phyloP scores from a whole-genome alignment of 371 early-diverging fungal genomes.

The Zychaea mexicana region DNA sequence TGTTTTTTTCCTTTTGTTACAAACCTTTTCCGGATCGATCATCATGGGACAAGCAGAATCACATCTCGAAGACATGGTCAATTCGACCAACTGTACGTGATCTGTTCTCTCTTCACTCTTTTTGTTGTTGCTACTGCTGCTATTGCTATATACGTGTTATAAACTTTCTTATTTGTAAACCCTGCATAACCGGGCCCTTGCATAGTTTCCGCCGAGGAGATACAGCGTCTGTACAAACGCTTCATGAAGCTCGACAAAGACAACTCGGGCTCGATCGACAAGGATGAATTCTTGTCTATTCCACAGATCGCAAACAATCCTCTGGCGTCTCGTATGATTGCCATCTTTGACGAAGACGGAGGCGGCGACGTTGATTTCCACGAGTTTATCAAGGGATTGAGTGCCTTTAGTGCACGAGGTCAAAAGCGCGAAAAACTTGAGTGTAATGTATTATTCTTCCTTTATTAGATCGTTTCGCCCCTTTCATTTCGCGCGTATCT shows the following conservation, averaged over 20 bases:
- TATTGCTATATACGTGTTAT: background rate
- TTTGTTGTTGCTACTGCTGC: background rate
- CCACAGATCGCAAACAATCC: conserved; percentile 97
- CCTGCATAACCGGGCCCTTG: background rate
- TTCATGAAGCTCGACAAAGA: conserved; percentile 97
- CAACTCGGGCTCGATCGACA: conserved; percentile 91
- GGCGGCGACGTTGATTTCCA: conserved; percentile 98
- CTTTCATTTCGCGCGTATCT: too few species aligned
- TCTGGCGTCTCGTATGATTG: conserved; percentile 91
- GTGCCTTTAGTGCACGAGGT: conserved; percentile 92
- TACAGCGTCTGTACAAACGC: conserved; percentile 95
- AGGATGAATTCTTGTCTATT: conserved; percentile 92
- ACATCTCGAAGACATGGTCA: conserved; percentile 58
- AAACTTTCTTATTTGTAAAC: conserved; percentile 2
- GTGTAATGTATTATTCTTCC: conserved; percentile 72
- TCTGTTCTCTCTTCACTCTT: background rate
- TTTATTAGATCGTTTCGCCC: background rate
- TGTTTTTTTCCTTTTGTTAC: conserved; percentile 2
- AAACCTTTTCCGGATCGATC: background rate
- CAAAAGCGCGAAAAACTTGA: conserved; percentile 90
- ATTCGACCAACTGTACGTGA: conserved; percentile 46
- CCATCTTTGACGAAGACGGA: conserved; percentile 96
- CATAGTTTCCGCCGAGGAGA: conserved; percentile 89
- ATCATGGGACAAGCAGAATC: conserved; percentile 52
- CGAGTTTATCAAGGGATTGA: conserved; percentile 94